phyloP scores from a whole-genome alignment of 305 asterid species.

The Fraxinus velutina region DNA sequence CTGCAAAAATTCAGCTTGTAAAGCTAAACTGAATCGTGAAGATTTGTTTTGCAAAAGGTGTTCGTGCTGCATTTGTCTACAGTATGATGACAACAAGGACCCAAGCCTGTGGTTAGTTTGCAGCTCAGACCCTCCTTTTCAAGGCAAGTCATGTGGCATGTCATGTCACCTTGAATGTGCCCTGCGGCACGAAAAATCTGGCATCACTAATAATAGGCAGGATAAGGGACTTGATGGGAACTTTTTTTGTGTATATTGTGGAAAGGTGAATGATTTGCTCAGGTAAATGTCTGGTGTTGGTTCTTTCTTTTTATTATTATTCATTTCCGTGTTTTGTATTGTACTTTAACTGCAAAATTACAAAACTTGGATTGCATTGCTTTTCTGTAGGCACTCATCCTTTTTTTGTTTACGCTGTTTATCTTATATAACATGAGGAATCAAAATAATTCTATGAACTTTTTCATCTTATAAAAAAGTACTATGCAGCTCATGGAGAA shows the following conservation, averaged over 20 bases:
- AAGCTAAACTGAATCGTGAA: slow-evolving; percentile 51
- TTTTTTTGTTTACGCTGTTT: not conserved
- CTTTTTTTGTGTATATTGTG: slow-evolving; percentile 75
- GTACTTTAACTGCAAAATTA: not conserved
- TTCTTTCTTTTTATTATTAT: not conserved
- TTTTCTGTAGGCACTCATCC: not conserved
- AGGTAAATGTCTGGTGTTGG: slow-evolving; percentile 42
- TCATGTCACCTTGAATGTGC: slow-evolving; percentile 97
- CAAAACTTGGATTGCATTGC: not conserved
- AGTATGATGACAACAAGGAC: slow-evolving; percentile 90
- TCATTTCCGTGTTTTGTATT: not conserved
- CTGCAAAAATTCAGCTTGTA: slow-evolving; percentile 90
- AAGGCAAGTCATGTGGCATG: slow-evolving; percentile 77
- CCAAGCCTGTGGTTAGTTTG: slow-evolving; percentile 90
- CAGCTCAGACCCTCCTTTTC: slow-evolving; percentile 78
- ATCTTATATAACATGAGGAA: not conserved
- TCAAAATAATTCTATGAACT: not conserved
- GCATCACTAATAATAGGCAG: slow-evolving; percentile 49
- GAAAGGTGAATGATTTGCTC: slow-evolving; percentile 75
- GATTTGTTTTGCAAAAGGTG: slow-evolving; percentile 85
- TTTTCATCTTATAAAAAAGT: not conserved
- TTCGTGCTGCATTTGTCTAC: slow-evolving; percentile 85
- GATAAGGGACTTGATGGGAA: slow-evolving; percentile 64
- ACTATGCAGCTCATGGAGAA: slow-evolving; percentile 71
- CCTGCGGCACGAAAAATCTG: slow-evolving; percentile 55